phyloP scores from a whole-genome alignment of 345 rosid species.

The Citrus unshiu region DNA sequence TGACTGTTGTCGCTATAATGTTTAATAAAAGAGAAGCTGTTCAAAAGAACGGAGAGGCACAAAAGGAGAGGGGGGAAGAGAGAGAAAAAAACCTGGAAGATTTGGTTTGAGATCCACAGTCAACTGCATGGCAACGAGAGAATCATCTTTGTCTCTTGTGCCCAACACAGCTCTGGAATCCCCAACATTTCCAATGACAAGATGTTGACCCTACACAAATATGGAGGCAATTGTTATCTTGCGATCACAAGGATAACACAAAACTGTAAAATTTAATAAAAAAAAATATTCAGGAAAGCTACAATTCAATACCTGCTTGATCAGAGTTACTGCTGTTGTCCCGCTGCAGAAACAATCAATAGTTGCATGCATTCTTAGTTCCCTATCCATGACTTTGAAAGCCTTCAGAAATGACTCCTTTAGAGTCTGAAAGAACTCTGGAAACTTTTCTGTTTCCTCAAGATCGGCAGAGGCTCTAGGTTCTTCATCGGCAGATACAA shows the following conservation, averaged over 20 bases:
- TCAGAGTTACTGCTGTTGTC: constrained; percentile 91
- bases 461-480: constrained; percentile 46
- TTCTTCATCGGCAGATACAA: constrained; percentile 65
- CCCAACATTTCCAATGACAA: constrained; percentile 84
- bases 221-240: constrained; percentile 5
- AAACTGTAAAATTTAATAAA: constrained; percentile 1
- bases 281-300: constrained; percentile 1
- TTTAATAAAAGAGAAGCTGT: background rate
- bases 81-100: constrained; percentile 70
- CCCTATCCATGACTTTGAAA: constrained; percentile 91
- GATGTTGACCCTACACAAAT: constrained; percentile 59
- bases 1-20: background rate
- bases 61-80: background rate
- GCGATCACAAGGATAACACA: background rate
- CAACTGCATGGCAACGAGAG: constrained; percentile 80
- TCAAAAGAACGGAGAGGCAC: background rate
- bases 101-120: constrained; percentile 98
- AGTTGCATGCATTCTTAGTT: constrained; percentile 63
- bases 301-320: constrained; percentile 68
- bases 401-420: constrained; percentile 90
- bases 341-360: constrained; percentile 97
- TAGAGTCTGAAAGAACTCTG: constrained; percentile 51
- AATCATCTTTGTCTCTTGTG: constrained; percentile 59
- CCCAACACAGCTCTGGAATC: constrained; percentile 96
- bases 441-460: constrained; percentile 50